phyloP scores from a whole-genome alignment of 2,329 filamentous ascomycete species.

The Fusarium sp. region DNA sequence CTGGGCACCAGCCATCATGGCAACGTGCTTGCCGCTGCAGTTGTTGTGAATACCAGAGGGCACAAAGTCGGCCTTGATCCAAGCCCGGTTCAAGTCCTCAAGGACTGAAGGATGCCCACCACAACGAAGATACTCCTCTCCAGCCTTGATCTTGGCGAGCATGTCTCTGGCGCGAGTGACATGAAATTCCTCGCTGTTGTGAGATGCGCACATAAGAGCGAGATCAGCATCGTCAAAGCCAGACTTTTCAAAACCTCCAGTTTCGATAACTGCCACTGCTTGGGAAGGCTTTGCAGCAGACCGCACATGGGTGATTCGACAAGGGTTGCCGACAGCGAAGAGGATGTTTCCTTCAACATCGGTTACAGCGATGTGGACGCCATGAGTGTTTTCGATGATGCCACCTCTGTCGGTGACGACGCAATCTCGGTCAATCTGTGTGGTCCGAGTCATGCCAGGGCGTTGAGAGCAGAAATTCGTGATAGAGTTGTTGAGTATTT shows the following conservation, averaged over 20 bases:
- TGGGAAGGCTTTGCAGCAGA: slow-evolving; percentile 61
- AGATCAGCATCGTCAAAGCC: slow-evolving; percentile 56
- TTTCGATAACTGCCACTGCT: slow-evolving; percentile 58
- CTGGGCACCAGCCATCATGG: slow-evolving; percentile 58
- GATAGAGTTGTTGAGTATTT: not conserved
- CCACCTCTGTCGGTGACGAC: slow-evolving; percentile 54
- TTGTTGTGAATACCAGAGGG: slow-evolving; percentile 57
- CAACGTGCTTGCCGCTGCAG: slow-evolving; percentile 62
- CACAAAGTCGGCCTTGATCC: slow-evolving; percentile 53
- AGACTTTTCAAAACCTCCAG: slow-evolving; percentile 51
- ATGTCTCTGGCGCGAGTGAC: slow-evolving; percentile 53
- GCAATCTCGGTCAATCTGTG: slow-evolving; percentile 39
- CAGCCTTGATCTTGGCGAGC: slow-evolving; percentile 49
- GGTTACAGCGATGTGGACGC: slow-evolving; percentile 56
- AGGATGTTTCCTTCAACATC: slow-evolving; percentile 54
- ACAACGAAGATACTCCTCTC: slow-evolving; percentile 55
- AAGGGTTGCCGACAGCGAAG: slow-evolving; percentile 54
- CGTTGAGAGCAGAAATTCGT: not conserved
- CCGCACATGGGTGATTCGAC: slow-evolving; percentile 55
- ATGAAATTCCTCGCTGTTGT: slow-evolving; percentile 58
- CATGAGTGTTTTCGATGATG: slow-evolving; percentile 58
- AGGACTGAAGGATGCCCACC: slow-evolving; percentile 56
- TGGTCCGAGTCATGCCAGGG: slow-evolving; percentile 25
- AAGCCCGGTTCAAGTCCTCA: slow-evolving; percentile 50
- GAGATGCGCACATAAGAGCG: slow-evolving; percentile 61